Evolutionary conservation across 352 stramenopile species (phyloP).

Genomic region (Sclerospora graminicola): DNA sequence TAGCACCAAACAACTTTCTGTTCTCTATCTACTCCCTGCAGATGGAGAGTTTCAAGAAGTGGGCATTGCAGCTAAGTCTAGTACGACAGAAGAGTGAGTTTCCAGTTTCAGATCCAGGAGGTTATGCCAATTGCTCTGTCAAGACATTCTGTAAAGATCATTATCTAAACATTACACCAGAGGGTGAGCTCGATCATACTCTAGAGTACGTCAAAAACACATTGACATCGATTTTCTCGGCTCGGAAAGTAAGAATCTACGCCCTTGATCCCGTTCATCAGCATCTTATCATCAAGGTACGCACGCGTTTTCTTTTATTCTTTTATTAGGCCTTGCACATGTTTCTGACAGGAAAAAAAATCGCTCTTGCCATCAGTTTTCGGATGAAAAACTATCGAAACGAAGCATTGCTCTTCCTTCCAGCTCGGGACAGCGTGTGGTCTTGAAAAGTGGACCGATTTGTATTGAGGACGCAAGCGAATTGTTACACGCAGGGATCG

Average conservation of each 20-base stretch:
- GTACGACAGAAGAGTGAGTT: conserved; percentile 29
- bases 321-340: neutral
- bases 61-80: conserved; percentile 54
- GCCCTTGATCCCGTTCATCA: conserved; percentile 30
- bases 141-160: conserved; percentile 73
- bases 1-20: no score
- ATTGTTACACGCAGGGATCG: conserved; percentile 8
- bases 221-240: conserved; percentile 44
- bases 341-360: no score
- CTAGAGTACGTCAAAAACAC: conserved; percentile 57
- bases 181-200: conserved; percentile 71
- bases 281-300: conserved; percentile 54
- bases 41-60: conserved; percentile 74
- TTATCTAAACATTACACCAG: conserved; percentile 59
- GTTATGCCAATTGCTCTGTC: conserved; percentile 44
- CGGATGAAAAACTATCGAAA: conserved; percentile 41
- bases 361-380: conserved; percentile 28
- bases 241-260: conserved; percentile 52
- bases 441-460: conserved; percentile 19
- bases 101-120: conserved; percentile 22
- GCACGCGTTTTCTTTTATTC: no score
- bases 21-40: no score
- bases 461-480: conserved; percentile 14
- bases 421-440: conserved; percentile 24
- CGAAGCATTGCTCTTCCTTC: conserved; percentile 20